Base-by-base conservation (phyloP, 2,329 filamentous ascomycete genomes). In the Nemania sp. region DNA sequence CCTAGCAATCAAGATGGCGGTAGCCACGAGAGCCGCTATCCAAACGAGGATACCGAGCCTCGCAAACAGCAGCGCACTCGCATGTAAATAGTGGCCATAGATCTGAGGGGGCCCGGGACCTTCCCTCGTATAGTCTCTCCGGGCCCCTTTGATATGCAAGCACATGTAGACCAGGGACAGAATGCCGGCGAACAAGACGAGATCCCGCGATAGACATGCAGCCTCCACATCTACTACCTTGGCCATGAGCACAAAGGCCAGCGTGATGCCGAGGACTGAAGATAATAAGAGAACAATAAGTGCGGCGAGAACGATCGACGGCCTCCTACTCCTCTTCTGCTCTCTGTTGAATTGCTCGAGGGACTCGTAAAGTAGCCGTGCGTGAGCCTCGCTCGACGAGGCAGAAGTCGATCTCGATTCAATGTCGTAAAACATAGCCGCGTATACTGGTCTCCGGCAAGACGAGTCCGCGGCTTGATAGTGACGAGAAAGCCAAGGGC, bases 271-370 rank as follows among this genome's bases (percentile, higher is more conserved):
- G 6, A 67, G 66, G 0, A 57, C 58, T 1, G 73, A 69, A 5
- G 71, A 64, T 15, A 75, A n/a, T 42, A 75, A 72, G 18, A 75
- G 68, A 20, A 65, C 32, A 13, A 73, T 15, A 7, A 75, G 67
- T 2, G 72, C 64, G 11, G 52, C 58, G 18, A 75, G 68, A 10
- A 73, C 60, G 17, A 74, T 43, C 3, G 67, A 64, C 5, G 73
- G 70, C 6, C 67, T 63, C 17, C 49, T 67, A 15, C 51, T 61
- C 46, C 52, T 60, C 53, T 64, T 65, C 34, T 61, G 67, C 25
- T 63, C 60, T 17, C 57, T 49, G 12, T 68, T 68, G 49, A 68
- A 68, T 40, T 71, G 60, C 29, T 71, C 67, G 9, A 71, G 63
- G 11, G 71, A 71, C 9, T 53, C 37, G 55, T 69, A 68, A 21